Percentiles rank a stretch among this genome's conserved stretches.
Conservation (phyloP, 257 asterid species). For the Osmanthus fragrans region DNA sequence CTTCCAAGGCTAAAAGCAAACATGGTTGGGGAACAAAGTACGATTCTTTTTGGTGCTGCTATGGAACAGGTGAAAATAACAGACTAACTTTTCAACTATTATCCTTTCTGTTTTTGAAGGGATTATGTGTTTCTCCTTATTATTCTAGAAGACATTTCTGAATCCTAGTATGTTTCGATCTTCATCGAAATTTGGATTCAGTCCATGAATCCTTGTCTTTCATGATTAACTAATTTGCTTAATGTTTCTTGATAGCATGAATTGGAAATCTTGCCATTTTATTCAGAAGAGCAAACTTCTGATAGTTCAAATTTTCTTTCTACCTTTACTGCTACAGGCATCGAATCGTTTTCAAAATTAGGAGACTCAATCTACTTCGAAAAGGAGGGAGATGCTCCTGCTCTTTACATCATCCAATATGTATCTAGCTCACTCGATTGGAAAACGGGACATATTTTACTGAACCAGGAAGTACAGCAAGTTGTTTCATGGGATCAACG, state of each 20-base stretch:
- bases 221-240: not conserved
- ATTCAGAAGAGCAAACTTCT: not conserved
- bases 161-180: not conserved
- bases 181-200: not conserved
- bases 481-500: slow-evolving; percentile 68
- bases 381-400: slow-evolving; percentile 55
- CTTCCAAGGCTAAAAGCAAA: slow-evolving; percentile 72
- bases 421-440: slow-evolving; percentile 72
- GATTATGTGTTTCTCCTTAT: not conserved
- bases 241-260: not conserved
- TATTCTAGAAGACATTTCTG: not conserved
- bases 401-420: slow-evolving; percentile 76
- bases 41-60: slow-evolving; percentile 92
- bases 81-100: not conserved
- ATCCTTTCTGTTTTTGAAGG: not conserved
- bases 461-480: slow-evolving; percentile 52
- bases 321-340: slow-evolving; percentile 35
- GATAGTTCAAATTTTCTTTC: not conserved
- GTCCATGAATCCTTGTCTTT: not conserved
- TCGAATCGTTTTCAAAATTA: slow-evolving; percentile 85
- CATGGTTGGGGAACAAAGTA: slow-evolving; percentile 82
- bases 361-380: slow-evolving; percentile 96
- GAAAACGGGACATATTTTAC: slow-evolving; percentile 47
- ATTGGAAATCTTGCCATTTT: not conserved
- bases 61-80: slow-evolving; percentile 74